These are phyloP conservation scores for Russula earlei DNA, from an alignment of 768 basidiomycete genomes.

Conservation along the genomic window DNA sequence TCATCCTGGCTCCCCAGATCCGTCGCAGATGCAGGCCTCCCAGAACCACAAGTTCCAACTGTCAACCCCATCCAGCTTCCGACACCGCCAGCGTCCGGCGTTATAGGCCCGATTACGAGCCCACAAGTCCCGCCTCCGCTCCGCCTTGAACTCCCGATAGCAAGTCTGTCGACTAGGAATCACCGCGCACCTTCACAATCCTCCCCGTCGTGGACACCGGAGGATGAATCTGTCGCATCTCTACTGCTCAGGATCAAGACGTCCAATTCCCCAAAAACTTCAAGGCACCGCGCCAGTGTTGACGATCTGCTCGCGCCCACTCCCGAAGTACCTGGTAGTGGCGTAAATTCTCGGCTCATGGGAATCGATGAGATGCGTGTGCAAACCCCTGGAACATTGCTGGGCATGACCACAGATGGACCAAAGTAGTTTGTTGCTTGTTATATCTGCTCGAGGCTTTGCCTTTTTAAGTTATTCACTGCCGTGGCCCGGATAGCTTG, in stretches of 20 bases:
- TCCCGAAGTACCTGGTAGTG: neutral
- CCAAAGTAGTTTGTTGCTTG: neutral
- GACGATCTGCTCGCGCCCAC: neutral
- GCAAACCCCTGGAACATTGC: conserved; percentile 19
- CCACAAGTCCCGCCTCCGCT: conserved; percentile 18
- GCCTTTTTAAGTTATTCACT: conserved; percentile 8
- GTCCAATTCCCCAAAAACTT: conserved; percentile 3
- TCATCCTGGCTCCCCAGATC: conserved; percentile 17
- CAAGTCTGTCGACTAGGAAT: neutral
- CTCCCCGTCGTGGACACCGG: conserved; percentile 19
- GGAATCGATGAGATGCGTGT: conserved; percentile 13
- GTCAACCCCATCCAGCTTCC: conserved; percentile 14
- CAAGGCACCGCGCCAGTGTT: conserved; percentile 1
- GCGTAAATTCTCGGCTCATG: neutral
- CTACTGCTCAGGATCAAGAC: conserved; percentile 19
- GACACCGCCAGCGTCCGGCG: conserved; percentile 16
- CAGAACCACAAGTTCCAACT: conserved; percentile 1
- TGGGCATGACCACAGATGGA: conserved; percentile 12
- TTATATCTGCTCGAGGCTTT: neutral
- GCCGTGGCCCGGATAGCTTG: neutral
- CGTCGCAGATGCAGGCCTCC: neutral
- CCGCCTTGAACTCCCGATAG: conserved; percentile 18
- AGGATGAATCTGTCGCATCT: conserved; percentile 18
- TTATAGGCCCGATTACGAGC: conserved; percentile 15
- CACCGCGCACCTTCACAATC: neutral